Evolutionary conservation across 108 stramenopile genomes (phyloP).

Genomic region (Fragilaria radians): DNA sequence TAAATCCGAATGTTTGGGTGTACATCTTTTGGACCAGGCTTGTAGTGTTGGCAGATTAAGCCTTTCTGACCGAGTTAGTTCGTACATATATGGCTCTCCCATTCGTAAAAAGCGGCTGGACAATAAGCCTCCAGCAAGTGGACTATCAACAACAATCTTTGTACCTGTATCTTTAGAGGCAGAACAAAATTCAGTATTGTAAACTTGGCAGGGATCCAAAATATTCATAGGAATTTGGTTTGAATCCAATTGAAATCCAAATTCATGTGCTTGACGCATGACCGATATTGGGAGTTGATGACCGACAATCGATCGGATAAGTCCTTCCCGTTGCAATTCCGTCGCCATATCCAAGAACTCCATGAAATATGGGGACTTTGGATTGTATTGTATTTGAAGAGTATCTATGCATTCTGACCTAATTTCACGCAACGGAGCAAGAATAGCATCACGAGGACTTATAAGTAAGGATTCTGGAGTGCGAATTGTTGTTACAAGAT

Average conservation of each 20-base stretch:
- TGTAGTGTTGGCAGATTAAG: background rate
- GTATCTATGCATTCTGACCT: slow-evolving; percentile 22
- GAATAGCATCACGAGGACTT: slow-evolving; percentile 16
- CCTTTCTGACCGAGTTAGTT: slow-evolving; percentile 7
- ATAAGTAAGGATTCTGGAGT: background rate
- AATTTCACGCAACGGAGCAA: slow-evolving; percentile 12
- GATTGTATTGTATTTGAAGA: slow-evolving; percentile 8
- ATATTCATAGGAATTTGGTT: slow-evolving; percentile 41
- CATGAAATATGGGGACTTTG: slow-evolving; percentile 40
- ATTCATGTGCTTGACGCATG: slow-evolving; percentile 19
- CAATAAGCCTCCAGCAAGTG: slow-evolving; percentile 52
- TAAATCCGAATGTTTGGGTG: background rate
- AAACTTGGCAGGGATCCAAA: slow-evolving; percentile 29
- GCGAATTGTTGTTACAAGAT: slow-evolving; percentile 6
- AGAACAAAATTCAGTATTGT: slow-evolving; percentile 6
- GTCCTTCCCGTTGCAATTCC: slow-evolving; percentile 67
- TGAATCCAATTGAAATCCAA: slow-evolving; percentile 39
- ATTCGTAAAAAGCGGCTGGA: slow-evolving; percentile 23
- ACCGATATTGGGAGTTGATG: slow-evolving; percentile 28
- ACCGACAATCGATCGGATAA: slow-evolving; percentile 44
- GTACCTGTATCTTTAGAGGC: slow-evolving; percentile 3
- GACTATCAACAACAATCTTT: slow-evolving; percentile 18
- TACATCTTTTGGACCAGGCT: background rate
- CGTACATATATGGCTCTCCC: slow-evolving; percentile 1
- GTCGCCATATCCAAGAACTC: slow-evolving; percentile 49